phyloP scores from a whole-genome alignment of 2,329 filamentous ascomycete genomes.

The Talaromyces sp. region DNA sequence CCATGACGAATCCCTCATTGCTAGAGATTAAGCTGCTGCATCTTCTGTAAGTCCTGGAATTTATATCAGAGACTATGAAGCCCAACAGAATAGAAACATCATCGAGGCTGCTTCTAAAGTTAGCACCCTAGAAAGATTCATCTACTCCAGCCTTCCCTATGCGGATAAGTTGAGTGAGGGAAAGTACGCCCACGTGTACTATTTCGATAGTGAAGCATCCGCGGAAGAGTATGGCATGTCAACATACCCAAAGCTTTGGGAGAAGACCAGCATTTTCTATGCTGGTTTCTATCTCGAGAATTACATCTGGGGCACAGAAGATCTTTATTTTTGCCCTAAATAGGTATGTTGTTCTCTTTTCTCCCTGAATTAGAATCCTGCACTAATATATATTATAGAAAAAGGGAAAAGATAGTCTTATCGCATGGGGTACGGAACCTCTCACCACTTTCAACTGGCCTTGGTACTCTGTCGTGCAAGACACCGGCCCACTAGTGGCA shows the following conservation, averaged over 20 bases:
- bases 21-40: not conserved
- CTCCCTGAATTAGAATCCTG: not conserved
- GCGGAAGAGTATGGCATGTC: conserved; percentile 43
- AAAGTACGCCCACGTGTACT: conserved; percentile 44
- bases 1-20: conserved; percentile 25
- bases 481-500: not conserved
- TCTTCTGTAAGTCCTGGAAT: not conserved
- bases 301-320: not conserved
- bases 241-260: conserved; percentile 37
- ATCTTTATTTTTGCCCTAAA: not conserved
- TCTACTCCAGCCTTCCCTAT: conserved; percentile 50
- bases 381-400: not conserved
- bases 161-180: conserved; percentile 46
- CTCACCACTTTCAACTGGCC: not conserved
- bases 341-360: not conserved
- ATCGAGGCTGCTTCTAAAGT: conserved; percentile 49
- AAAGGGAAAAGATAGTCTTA: not conserved
- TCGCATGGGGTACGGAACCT: not conserved
- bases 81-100: conserved; percentile 47
- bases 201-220: conserved; percentile 47
- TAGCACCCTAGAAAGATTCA: conserved; percentile 42
- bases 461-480: not conserved
- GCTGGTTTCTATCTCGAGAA: conserved; percentile 5
- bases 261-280: conserved; percentile 6
- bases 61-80: not conserved